phyloP scores from a whole-genome alignment of 108 stramenopile genomes.

The Cylindrotheca fusiformis region DNA sequence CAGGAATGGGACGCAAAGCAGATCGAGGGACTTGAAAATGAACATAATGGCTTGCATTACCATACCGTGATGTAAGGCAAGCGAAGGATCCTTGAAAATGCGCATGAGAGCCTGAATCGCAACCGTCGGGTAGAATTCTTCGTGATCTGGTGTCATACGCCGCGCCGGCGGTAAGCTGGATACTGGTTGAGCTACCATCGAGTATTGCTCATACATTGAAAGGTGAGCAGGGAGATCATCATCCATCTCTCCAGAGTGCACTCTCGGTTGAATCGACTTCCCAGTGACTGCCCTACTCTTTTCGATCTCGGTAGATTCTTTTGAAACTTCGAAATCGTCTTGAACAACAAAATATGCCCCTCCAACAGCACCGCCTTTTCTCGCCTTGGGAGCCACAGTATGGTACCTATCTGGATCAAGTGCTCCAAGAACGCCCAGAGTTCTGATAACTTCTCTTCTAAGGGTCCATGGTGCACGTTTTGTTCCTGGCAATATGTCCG shows the following conservation, averaged over 20 bases:
- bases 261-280: neutral
- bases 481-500: constrained; percentile 77
- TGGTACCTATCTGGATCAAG: constrained; percentile 89
- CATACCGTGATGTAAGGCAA: constrained; percentile 90
- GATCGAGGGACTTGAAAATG: constrained; percentile 90
- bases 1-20: constrained; percentile 86
- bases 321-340: constrained; percentile 9
- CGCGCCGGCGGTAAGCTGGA: constrained; percentile 58
- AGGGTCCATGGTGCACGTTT: constrained; percentile 85
- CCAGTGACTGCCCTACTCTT: constrained; percentile 5
- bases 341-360: constrained; percentile 73
- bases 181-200: constrained; percentile 83
- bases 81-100: constrained; percentile 83
- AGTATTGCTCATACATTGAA: constrained; percentile 89
- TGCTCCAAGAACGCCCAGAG: constrained; percentile 93
- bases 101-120: constrained; percentile 88
- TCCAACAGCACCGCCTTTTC: constrained; percentile 79
- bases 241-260: constrained; percentile 26
- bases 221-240: constrained; percentile 80
- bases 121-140: constrained; percentile 93
- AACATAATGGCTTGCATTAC: constrained; percentile 94
- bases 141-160: constrained; percentile 69
- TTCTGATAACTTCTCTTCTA: constrained; percentile 89
- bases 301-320: constrained; percentile 1
- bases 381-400: constrained; percentile 50